Evolutionary conservation across 179 eudicot genomes (phyloP).

Genomic region (Drosera spatulata): DNA sequence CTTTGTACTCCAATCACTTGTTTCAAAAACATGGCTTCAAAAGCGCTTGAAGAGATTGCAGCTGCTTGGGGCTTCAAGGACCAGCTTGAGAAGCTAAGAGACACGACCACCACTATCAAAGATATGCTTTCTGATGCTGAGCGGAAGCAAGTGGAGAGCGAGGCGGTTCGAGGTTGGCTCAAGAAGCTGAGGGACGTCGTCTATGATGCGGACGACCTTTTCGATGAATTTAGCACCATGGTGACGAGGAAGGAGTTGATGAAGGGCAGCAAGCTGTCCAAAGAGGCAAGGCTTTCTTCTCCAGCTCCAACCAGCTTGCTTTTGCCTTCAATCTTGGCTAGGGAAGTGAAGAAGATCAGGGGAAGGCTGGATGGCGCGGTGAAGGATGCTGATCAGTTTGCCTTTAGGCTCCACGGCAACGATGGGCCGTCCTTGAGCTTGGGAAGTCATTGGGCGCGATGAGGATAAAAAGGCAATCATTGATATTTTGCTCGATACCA

Average conservation of each 20-base stretch:
- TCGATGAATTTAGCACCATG: constrained; percentile 13
- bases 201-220: constrained; percentile 16
- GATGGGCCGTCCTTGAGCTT: not conserved
- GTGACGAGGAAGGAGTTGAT: not conserved
- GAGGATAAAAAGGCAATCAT: constrained; percentile 14
- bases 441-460: no score
- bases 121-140: constrained; percentile 20
- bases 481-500: constrained; percentile 4
- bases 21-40: constrained; percentile 1
- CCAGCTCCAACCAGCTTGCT: constrained; percentile 4
- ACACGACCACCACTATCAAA: constrained; percentile 2
- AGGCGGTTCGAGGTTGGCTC: constrained; percentile 8
- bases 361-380: constrained; percentile 11
- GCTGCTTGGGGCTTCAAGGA: constrained; percentile 1
- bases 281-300: constrained; percentile 15
- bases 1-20: no score
- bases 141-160: constrained; percentile 2
- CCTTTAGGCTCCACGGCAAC: not conserved
- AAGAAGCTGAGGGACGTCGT: constrained; percentile 13
- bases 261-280: not conserved
- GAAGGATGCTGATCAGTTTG: constrained; percentile 15
- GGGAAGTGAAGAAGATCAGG: constrained; percentile 14
- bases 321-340: constrained; percentile 8
- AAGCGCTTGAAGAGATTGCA: not conserved
- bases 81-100: constrained; percentile 10